Evolutionary conservation across 768 basidiomycete genomes (phyloP), one percentile per base, ranked within the genome.

Genomic region (Paxillus involutus): DNA sequence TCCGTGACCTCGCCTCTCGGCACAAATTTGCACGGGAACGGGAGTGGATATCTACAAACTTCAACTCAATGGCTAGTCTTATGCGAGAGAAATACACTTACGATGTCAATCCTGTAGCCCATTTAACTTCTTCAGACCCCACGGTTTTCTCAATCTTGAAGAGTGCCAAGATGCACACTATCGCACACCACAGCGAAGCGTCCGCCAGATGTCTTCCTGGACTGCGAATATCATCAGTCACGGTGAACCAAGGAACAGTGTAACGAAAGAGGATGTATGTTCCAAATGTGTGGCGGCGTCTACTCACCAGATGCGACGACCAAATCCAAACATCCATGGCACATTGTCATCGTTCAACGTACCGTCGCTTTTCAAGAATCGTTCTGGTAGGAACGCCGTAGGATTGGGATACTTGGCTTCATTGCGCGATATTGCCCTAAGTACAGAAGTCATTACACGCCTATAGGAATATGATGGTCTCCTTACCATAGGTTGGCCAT

Each of bases 341-440:
- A 60, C 6, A 6, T 32, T 55, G 44, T 62, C 61, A 0, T 56
- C 56, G 16, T 52, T 60, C 29, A 64, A 37, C 3, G 55, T 51
- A 7, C 63, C 63, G 6, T 65, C 60, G 3, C 13, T 21, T 0
- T 11, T 40, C 33, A 73, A 67, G 53, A 72, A 78, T 4, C 77
- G 61, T 12, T 73, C 76, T 3, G 76, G 76, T n/a, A 63, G n/a
- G n/a, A n/a, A n/a, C n/a, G n/a, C n/a, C n/a, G n/a, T n/a, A n/a
- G n/a, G n/a, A n/a, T n/a, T n/a, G 59, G 63, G 75, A 77, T 10
- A 16, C 30, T 61, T 63, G 7, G 57, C 48, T 44, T 73, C 71
- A 33, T 81, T 67, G 46, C 71, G 75, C 2, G 73, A 68, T 48
- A 80, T 71, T 1, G 72, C 71, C 78, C 77, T 75, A 33, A 1